phyloP scores from a whole-genome alignment of 441 rosid genomes.

The Euphorbia celastroides region DNA sequence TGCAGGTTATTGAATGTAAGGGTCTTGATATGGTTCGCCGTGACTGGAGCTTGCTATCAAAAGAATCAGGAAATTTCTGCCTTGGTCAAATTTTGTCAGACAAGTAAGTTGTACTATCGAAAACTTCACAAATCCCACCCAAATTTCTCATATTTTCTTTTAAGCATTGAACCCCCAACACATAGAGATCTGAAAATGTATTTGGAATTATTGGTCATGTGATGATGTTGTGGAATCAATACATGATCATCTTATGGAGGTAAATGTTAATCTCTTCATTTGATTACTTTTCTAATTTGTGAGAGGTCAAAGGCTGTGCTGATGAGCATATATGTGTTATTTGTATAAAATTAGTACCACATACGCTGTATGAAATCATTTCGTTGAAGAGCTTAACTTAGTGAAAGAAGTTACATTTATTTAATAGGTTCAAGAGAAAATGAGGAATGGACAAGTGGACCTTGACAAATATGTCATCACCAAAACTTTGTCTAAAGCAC shows the following conservation, averaged over 20 bases:
- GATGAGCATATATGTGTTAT: background rate
- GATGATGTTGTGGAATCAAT: constrained; percentile 91
- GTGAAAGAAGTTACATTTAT: constrained; percentile 11
- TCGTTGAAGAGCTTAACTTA: constrained; percentile 12
- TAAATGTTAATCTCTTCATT: constrained; percentile 15
- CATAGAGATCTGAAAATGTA: constrained; percentile 13
- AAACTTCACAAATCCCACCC: no score
- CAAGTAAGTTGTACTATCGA: constrained; percentile 43
- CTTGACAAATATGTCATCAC: constrained; percentile 92
- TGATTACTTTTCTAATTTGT: background rate
- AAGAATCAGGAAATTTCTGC: constrained; percentile 90
- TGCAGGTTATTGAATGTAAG: constrained; percentile 91
- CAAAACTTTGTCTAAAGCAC: constrained; percentile 88
- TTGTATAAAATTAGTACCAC: background rate
- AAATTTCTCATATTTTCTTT: background rate
- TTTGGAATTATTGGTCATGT: constrained; percentile 55
- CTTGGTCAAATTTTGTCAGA: constrained; percentile 78
- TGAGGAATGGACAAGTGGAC: constrained; percentile 85
- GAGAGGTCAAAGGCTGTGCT: no score
- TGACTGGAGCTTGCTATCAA: constrained; percentile 96
- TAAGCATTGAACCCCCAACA: constrained; percentile 1
- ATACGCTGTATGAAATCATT: background rate
- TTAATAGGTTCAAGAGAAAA: constrained; percentile 82
- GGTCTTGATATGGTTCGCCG: constrained; percentile 99
- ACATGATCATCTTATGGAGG: constrained; percentile 85